Percentiles rank a stretch among this genome's conserved stretches.
phyloP scores from a whole-genome alignment of 257 asterid genomes.

The Penstemon davidsonii region DNA sequence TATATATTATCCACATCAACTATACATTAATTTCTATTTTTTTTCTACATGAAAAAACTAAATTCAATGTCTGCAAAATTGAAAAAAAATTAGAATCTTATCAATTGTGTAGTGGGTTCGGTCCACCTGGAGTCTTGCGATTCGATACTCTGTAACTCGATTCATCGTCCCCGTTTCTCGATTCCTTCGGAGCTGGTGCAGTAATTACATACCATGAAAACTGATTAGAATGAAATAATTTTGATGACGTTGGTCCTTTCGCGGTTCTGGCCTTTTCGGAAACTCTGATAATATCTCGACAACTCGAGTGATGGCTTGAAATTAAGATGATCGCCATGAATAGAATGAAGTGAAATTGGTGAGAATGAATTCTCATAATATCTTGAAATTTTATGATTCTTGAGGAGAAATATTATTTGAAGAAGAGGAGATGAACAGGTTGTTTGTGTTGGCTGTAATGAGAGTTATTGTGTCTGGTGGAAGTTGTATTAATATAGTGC shows the following conservation, averaged over 20 bases:
- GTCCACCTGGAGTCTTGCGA: slow-evolving; percentile 56
- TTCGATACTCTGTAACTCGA: slow-evolving; percentile 31
- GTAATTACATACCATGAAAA: slow-evolving; percentile 29
- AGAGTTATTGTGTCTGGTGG: slow-evolving; percentile 29
- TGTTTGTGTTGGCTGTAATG: slow-evolving; percentile 1
- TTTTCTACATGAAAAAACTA: background rate
- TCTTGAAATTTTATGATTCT: background rate
- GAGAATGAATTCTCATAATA: slow-evolving; percentile 39
- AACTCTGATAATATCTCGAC: slow-evolving; percentile 22
- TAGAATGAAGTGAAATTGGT: slow-evolving; percentile 23
- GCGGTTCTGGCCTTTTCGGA: background rate
- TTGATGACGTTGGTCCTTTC: slow-evolving; percentile 15
- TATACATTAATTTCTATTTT: background rate
- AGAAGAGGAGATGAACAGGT: slow-evolving; percentile 22
- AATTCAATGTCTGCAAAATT: slow-evolving; percentile 11
- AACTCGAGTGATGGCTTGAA: slow-evolving; percentile 32
- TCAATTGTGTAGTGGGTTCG: slow-evolving; percentile 66
- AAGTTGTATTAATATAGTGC: slow-evolving; percentile 34
- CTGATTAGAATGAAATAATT: slow-evolving; percentile 12
- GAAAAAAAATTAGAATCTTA: background rate
- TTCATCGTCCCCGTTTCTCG: slow-evolving; percentile 25
- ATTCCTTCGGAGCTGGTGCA: slow-evolving; percentile 33
- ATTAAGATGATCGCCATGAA: slow-evolving; percentile 27
- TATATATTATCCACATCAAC: background rate
- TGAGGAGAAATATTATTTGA: background rate